A percentile compares a stretch with the other conserved stretches of the same genome.
These are phyloP conservation scores for Excoecaria agallocha DNA, from an alignment of 345 rosid species.

Conservation along the genomic window DNA sequence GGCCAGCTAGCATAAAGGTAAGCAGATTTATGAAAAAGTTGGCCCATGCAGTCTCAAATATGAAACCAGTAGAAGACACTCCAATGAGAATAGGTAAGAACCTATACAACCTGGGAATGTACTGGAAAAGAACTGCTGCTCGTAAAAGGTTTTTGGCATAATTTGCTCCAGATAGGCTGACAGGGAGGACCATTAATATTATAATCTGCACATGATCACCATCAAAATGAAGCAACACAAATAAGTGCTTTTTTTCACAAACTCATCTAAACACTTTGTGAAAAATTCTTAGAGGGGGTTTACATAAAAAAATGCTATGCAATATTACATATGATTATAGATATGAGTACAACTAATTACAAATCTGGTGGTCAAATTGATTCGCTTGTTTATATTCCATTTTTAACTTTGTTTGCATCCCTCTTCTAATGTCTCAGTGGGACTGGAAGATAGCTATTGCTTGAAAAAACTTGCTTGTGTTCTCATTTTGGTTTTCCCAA, in stretches of 20 bases:
- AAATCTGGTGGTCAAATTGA: too few relatives aligned
- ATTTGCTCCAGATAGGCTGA: conserved; percentile 50
- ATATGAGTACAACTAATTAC: too few relatives aligned
- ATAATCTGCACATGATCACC: conserved; percentile 45
- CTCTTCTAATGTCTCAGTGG: too few relatives aligned
- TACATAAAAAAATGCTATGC: background rate
- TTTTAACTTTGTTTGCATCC: too few relatives aligned
- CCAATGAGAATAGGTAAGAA: conserved; percentile 74
- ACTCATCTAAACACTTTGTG: background rate
- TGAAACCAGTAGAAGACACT: conserved; percentile 63
- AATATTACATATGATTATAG: too few relatives aligned
- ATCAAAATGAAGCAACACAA: conserved; percentile 9
- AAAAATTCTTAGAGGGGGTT: background rate
- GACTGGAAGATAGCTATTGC: too few relatives aligned
- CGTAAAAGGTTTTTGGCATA: conserved; percentile 63
- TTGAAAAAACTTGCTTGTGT: too few relatives aligned
- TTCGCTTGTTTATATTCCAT: too few relatives aligned
- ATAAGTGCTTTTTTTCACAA: background rate
- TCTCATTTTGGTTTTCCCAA: too few relatives aligned
- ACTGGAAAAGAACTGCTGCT: conserved; percentile 58
- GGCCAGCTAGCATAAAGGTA: conserved; percentile 69
- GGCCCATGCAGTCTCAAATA: conserved; percentile 88
- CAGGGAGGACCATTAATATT: conserved; percentile 48
- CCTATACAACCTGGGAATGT: conserved; percentile 67
- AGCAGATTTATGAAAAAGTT: conserved; percentile 81